Evolutionary conservation across 345 rosid species (phyloP).

Genomic region (Pugionium cornutum): DNA sequence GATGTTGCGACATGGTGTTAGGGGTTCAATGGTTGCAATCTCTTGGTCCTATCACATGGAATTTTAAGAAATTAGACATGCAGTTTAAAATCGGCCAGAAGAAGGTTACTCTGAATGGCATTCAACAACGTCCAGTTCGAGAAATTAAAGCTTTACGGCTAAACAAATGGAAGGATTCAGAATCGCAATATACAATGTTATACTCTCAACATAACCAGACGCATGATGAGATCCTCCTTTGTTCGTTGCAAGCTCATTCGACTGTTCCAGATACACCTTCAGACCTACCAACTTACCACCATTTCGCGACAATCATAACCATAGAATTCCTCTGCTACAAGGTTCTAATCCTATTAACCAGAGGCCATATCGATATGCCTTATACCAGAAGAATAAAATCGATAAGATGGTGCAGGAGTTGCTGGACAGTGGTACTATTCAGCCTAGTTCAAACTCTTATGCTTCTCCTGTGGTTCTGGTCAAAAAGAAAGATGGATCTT

Average conservation of each 20-base stretch:
- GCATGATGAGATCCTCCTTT: background rate
- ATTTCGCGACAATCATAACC: background rate
- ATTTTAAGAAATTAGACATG: background rate
- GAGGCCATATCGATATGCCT: background rate
- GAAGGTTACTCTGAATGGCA: background rate
- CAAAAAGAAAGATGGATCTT: background rate
- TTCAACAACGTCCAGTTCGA: rapidly evolving
- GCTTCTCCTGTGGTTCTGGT: background rate
- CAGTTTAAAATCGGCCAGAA: background rate
- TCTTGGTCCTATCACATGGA: background rate
- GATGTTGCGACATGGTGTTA: background rate
- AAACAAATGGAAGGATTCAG: background rate
- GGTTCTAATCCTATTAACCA: background rate
- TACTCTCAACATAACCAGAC: too few relatives aligned
- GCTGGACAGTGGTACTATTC: background rate
- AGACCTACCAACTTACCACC: background rate
- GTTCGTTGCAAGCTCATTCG: too few relatives aligned
- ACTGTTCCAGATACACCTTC: too few relatives aligned
- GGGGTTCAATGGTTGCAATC: background rate
- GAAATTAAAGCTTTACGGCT: background rate
- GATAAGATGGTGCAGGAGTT: background rate
- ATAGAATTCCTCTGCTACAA: background rate
- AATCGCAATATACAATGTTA: background rate
- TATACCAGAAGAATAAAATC: background rate
- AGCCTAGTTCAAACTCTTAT: background rate